A percentile compares a stretch with the other conserved stretches of the same genome.
phyloP scores from a whole-genome alignment of 257 asterid genomes.

The Przewalskia tangutica region DNA sequence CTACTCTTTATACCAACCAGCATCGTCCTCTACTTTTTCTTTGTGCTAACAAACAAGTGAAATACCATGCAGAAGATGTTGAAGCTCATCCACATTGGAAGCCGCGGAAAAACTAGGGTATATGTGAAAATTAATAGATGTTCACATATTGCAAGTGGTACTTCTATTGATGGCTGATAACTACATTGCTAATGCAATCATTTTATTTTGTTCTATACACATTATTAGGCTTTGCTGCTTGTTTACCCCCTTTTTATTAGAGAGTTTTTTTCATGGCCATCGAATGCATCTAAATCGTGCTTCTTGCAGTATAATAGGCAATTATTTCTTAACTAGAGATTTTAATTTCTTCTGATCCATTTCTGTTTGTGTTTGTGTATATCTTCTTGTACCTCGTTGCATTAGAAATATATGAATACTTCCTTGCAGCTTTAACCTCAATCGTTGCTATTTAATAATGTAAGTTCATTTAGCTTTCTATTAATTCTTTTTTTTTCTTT shows the following conservation, averaged over 20 bases:
- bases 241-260: neutral
- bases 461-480: neutral
- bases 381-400: neutral
- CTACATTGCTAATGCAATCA: neutral
- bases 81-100: neutral
- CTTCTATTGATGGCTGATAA: neutral
- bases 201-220: neutral
- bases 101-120: neutral
- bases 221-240: neutral
- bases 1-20: neutral
- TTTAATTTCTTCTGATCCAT: neutral
- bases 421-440: neutral
- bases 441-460: neutral
- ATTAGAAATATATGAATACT: neutral
- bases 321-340: neutral
- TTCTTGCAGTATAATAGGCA: neutral
- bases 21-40: neutral
- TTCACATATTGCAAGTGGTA: neutral
- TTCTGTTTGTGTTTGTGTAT: neutral
- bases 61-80: neutral
- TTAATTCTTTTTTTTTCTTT: neutral
- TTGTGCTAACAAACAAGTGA: neutral
- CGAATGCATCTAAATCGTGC: neutral
- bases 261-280: neutral
- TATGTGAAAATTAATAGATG: neutral